Conservation (phyloP, 1,284 basidiomycete genomes). For the Tetrapyrgos nigripes region DNA sequence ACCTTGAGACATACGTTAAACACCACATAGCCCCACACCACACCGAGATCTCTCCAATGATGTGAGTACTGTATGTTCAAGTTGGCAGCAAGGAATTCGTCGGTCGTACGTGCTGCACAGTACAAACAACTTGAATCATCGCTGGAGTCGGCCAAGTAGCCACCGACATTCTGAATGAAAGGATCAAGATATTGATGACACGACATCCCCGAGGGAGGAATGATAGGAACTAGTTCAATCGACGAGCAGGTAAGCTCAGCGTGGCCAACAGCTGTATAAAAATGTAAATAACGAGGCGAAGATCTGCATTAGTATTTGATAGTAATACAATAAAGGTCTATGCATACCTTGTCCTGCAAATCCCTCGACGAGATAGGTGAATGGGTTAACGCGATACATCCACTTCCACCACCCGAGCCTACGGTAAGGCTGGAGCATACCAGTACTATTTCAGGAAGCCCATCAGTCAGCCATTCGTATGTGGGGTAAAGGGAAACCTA, state of each 20-base stretch:
- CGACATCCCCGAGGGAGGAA: slow-evolving; percentile 64
- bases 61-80: slow-evolving; percentile 57
- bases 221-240: slow-evolving; percentile 55
- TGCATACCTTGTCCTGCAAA: slow-evolving; percentile 53
- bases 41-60: slow-evolving; percentile 56
- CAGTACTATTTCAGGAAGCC: slow-evolving; percentile 48
- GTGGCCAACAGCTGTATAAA: slow-evolving; percentile 49
- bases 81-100: slow-evolving; percentile 42
- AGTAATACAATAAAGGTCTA: neutral
- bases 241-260: slow-evolving; percentile 60
- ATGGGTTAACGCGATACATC: slow-evolving; percentile 84
- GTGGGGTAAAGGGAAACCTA: slow-evolving; percentile 38
- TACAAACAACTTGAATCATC: slow-evolving; percentile 62
- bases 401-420: slow-evolving; percentile 82
- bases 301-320: neutral
- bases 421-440: slow-evolving; percentile 67
- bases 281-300: neutral
- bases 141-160: slow-evolving; percentile 20
- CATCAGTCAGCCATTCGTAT: slow-evolving; percentile 17
- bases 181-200: slow-evolving; percentile 49
- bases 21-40: slow-evolving; percentile 47
- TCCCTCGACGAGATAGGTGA: slow-evolving; percentile 72
- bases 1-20: slow-evolving; percentile 55
- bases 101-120: slow-evolving; percentile 51
- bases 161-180: neutral